A percentile compares a stretch with the other conserved stretches of the same genome.
Evolutionary conservation across 306 rosid genomes (phyloP).

Genomic region (Mucuna pruriens): DNA sequence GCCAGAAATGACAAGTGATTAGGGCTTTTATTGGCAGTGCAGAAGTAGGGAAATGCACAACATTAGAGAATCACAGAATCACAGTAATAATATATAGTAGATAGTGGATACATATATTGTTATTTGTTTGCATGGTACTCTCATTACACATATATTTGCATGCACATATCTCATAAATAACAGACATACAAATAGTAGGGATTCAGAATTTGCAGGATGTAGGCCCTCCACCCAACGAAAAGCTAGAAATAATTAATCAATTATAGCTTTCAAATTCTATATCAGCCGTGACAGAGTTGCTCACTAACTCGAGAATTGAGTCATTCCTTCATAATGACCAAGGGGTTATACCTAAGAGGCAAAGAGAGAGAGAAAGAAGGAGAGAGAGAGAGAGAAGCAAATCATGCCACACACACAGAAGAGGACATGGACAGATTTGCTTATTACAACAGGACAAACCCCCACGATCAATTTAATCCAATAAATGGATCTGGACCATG

Average conservation of each 20-base stretch:
- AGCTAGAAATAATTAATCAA: conserved; percentile 71
- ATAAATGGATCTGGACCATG: conserved; percentile 49
- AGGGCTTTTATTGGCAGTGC: conserved; percentile 41
- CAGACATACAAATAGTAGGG: conserved; percentile 55
- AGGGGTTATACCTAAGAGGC: conserved; percentile 50
- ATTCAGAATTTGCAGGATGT: conserved; percentile 52
- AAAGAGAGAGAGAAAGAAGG: conserved; percentile 16
- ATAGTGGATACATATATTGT: conserved; percentile 24
- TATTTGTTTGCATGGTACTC: conserved; percentile 49
- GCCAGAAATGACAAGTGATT: conserved; percentile 42
- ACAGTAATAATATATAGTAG: no score
- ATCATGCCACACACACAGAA: conserved; percentile 16
- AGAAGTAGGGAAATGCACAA: conserved; percentile 28
- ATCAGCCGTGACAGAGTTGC: conserved; percentile 31
- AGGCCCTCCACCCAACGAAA: conserved; percentile 55
- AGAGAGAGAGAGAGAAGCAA: not conserved
- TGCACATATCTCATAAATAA: conserved; percentile 51
- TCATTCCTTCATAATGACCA: conserved; percentile 76
- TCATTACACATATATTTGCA: conserved; percentile 44
- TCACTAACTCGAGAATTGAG: conserved; percentile 59
- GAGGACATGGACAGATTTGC: conserved; percentile 34
- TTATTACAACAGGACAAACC: conserved; percentile 38
- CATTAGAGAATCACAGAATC: conserved; percentile 35
- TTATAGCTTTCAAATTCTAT: conserved; percentile 66
- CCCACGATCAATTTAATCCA: conserved; percentile 39